Percentiles rank a stretch among this genome's conserved stretches.
These are phyloP conservation scores for Theobroma cacao DNA, from an alignment of 345 rosid species.

Conservation along the genomic window DNA sequence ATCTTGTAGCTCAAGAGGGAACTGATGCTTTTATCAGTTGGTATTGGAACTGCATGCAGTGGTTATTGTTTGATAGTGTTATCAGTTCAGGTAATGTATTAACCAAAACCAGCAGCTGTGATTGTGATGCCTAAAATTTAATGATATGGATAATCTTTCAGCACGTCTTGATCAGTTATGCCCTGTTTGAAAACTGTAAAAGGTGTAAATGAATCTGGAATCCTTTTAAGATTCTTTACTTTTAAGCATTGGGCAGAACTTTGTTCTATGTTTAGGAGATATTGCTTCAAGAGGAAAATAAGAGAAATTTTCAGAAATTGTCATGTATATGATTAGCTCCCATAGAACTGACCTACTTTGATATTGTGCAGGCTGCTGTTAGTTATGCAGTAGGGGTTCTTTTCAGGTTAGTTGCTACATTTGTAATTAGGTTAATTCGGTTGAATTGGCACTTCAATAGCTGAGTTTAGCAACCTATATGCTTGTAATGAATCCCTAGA, in stretches of 20 bases:
- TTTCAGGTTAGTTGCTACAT: conserved; percentile 60
- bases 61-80: conserved; percentile 76
- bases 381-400: conserved; percentile 83
- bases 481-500: background rate
- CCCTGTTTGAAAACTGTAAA: background rate
- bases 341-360: conserved; percentile 16
- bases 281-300: background rate
- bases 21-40: conserved; percentile 66
- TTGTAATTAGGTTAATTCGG: background rate
- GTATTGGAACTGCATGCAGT: conserved; percentile 74
- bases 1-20: conserved; percentile 74
- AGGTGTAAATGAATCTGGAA: background rate
- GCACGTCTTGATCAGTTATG: background rate
- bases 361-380: conserved; percentile 62
- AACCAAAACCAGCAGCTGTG: background rate
- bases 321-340: background rate
- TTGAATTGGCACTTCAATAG: background rate
- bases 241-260: background rate
- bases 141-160: background rate
- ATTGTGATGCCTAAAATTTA: background rate
- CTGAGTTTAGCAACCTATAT: background rate
- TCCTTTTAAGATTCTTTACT: background rate
- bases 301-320: background rate
- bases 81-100: conserved; percentile 62
- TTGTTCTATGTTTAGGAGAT: background rate